A percentile compares a stretch with the other conserved stretches of the same genome.
These are phyloP conservation scores for Fusarium papillatum DNA, from an alignment of 2,329 filamentous ascomycete genomes.

Conservation along the genomic window DNA sequence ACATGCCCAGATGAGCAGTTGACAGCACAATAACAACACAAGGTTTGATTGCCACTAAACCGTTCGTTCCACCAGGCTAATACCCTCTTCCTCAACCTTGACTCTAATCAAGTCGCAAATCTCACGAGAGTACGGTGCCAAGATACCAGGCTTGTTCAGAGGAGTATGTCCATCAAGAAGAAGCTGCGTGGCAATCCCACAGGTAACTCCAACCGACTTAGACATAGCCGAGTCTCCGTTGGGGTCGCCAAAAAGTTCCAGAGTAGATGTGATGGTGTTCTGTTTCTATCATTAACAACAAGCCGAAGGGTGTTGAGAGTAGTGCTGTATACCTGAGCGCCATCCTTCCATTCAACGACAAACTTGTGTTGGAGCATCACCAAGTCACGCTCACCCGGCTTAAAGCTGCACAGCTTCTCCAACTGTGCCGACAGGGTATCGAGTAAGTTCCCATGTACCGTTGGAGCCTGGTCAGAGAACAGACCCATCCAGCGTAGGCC, in stretches of 20 bases:
- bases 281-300: background rate
- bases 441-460: constrained; percentile 62
- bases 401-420: background rate
- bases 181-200: constrained; percentile 74
- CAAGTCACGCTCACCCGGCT: constrained; percentile 4
- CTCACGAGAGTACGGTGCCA: constrained; percentile 30
- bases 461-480: constrained; percentile 65
- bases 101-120: constrained; percentile 25
- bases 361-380: constrained; percentile 19
- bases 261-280: constrained; percentile 70
- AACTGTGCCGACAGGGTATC: constrained; percentile 3
- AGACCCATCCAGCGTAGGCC: constrained; percentile 58
- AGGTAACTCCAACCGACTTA: constrained; percentile 76
- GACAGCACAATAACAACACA: too few relatives aligned
- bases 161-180: constrained; percentile 64
- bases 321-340: constrained; percentile 50
- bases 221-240: constrained; percentile 78
- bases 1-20: too few relatives aligned
- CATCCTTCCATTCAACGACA: constrained; percentile 73
- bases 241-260: constrained; percentile 76
- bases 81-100: constrained; percentile 19
- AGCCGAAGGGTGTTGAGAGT: background rate
- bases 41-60: too few relatives aligned
- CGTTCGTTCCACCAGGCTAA: too few relatives aligned
- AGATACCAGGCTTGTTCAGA: constrained; percentile 30